Base-by-base conservation (phyloP, 352 stramenopile genomes). In the Plasmopara viticola region DNA sequence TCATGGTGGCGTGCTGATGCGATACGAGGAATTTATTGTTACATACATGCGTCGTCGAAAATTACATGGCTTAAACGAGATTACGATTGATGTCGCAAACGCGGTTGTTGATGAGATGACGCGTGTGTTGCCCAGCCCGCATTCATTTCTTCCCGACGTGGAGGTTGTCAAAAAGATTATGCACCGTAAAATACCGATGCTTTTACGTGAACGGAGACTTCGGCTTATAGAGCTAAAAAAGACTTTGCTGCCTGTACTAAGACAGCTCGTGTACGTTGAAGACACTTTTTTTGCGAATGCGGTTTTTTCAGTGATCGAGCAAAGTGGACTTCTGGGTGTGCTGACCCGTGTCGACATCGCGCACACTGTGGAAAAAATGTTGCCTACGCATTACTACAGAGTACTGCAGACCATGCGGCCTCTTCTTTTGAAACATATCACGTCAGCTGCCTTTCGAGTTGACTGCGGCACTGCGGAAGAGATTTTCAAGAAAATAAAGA, bases 11-110 rank as follows among this genome's bases (percentile, higher is more conserved):
- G 25, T 86, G 18, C 51, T 86, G 50, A 54, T 77, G 33, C 71
- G 73, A 39, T 86, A 89, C 44, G 78, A 89, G 40, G 50, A 55
- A 6, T 89, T 83, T 44, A 56, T 89, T 25, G 51, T 66, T 37
- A 66, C 49, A 9, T 82, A 60, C 49, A 48, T 87, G 29, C 70
- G 60, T 28, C 59, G 62, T 13, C 60, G 67, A 48, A 43, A 49
- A 57, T 39, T 34, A 8, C 60, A 67, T 33, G 46, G 52, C 5
- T 17, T 48, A 2, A 57, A 56, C n/a, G 41, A 61, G 34, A 53
- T 62, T 35, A 60, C 60, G 47, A 48, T 18, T 13, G 38, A 62
- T 17, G 9, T n/a, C 14, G 53, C 46, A 12, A 67, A 72, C 25
- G 43, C 46, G 46, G 54, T 50, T 5, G 56, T 68, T 44, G 43